phyloP scores from a whole-genome alignment of 2,329 filamentous ascomycete species.

The Septoria petroselini region DNA sequence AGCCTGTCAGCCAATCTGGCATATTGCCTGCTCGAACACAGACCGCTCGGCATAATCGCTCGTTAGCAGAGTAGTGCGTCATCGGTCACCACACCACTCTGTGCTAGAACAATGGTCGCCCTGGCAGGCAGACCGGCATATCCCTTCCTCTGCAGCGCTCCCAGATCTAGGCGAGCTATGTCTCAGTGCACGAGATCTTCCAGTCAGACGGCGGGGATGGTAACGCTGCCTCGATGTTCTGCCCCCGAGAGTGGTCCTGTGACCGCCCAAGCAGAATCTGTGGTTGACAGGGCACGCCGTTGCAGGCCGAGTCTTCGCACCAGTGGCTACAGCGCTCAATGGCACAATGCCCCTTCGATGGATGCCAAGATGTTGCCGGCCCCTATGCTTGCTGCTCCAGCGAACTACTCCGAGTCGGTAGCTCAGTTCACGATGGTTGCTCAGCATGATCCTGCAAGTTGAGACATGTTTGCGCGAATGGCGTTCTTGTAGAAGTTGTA shows the following conservation, averaged over 20 bases:
- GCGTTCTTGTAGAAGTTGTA: slow-evolving; percentile 4
- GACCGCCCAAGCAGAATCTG: background rate
- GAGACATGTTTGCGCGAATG: slow-evolving; percentile 7
- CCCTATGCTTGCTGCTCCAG: slow-evolving; percentile 8
- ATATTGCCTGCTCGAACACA: too few relatives aligned
- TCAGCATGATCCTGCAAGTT: slow-evolving; percentile 17
- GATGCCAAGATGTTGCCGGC: background rate
- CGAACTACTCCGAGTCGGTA: slow-evolving; percentile 13
- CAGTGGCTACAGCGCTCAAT: background rate
- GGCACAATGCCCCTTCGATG: background rate
- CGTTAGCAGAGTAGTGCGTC: background rate
- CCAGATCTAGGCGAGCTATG: background rate
- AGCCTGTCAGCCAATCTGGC: too few relatives aligned
- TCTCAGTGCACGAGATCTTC: background rate
- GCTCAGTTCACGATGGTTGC: slow-evolving; percentile 17
- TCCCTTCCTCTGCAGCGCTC: background rate
- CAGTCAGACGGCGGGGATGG: slow-evolving; percentile 1
- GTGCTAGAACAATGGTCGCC: background rate
- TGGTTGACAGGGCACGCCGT: slow-evolving; percentile 8
- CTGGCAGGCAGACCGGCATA: slow-evolving; percentile 3
- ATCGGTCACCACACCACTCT: slow-evolving; percentile 9
- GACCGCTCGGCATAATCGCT: too few relatives aligned
- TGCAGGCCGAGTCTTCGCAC: background rate
- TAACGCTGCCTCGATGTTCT: background rate
- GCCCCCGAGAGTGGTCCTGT: background rate